Base-by-base conservation (phyloP, 2,329 filamentous ascomycete species). In the Neonectria hederae region DNA sequence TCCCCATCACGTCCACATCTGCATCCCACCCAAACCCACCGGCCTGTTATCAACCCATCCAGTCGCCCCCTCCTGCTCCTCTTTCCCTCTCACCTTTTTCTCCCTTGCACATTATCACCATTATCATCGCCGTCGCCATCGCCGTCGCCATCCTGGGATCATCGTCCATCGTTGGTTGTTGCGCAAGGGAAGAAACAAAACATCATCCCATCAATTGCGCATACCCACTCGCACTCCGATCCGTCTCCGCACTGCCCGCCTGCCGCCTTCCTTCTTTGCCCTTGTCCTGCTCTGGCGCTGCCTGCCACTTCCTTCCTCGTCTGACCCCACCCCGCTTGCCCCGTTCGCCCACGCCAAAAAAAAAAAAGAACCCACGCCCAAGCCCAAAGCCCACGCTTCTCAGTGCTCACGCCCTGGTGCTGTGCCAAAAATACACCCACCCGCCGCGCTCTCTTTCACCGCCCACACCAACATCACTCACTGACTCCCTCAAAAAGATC, bases 401-500 rank as follows among this genome's bases (percentile, higher is more conserved):
- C 38, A 52, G 56, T 56, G 48, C 53, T 59, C 54, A 56, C 61
- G 49, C 64, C 60, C 61, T 45, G 30, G 56, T 38, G 38, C 53
- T 54, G 54, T 57, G 54, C 63, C 63, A 65, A 65, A 65, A 65
- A 54, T 60, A 53, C 51, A 40, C 55, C 57, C 52, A 51, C 64
- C 59, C 61, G 52, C 55, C 45, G 40, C 45, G 51, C 56, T 54
- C 55, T 57, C 62, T 62, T 73, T 66, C 70, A 69, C 69, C 70
- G 69, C 69, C 65, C 70, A 64, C 68, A 71, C 71, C 71, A 73
- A 69, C 64, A 72, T 66, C 62, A 70, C 67, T 73, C 66, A 72
- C 66, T 69, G 58, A 72, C 71, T 68, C 69, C 59, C 68, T 65
- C 62, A 61, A 60, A 62, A 66, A 73, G 69, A 69, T 62, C 55